Base-by-base conservation (phyloP, 176 grass and related monocot species). In the Ensete ventricosum region DNA sequence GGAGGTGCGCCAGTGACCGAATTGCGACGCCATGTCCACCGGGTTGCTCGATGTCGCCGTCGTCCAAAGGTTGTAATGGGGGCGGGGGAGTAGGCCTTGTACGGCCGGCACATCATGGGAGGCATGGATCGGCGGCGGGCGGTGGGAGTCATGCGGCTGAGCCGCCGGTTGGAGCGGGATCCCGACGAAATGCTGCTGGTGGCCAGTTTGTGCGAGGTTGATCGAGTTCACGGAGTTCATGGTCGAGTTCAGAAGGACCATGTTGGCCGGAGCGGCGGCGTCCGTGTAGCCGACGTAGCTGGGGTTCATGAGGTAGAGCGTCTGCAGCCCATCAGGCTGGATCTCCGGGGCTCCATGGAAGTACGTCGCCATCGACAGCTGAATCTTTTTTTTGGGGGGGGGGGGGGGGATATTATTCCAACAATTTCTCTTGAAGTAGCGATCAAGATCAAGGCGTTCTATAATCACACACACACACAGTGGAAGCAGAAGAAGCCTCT, bases 261-360 rank as follows among this genome's bases (percentile, higher is more conserved):
- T 95, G 83, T 95, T 99, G 73, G 86, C 71, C n/a, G 80, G 21
- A 0, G 82, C 52, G 9, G 11, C 71, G 0, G 72, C 59, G 65
- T 91, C 90, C 16, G 53, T 9, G 80, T 89, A 94, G 55, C 85
- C 80, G 21, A 59, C 79, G 55, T 89, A 99, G 78, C 78, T 74
- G 14, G 88, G 88, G 72, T 99, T 99, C 96, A 99, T 91, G 20
- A 99, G 86, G 78, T 95, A 99, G 25, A 99, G 86, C 11, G 96
- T 99, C 70, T 95, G 96, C 21, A 99, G 81, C 20, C 88, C 85
- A 50, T 95, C 96, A 11, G 82, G 65, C 71, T 99, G 95, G 76
- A 99, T 84, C 52, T 99, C 95, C n/a, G 82, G 83, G 76, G 72
- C 86, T 17, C 83, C 83, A 22, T 88, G 86, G 82, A 88, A 99